Evolutionary conservation across 1,139 yeast genomes (phyloP).

Genomic region (Wickerhamomyces sp.): DNA sequence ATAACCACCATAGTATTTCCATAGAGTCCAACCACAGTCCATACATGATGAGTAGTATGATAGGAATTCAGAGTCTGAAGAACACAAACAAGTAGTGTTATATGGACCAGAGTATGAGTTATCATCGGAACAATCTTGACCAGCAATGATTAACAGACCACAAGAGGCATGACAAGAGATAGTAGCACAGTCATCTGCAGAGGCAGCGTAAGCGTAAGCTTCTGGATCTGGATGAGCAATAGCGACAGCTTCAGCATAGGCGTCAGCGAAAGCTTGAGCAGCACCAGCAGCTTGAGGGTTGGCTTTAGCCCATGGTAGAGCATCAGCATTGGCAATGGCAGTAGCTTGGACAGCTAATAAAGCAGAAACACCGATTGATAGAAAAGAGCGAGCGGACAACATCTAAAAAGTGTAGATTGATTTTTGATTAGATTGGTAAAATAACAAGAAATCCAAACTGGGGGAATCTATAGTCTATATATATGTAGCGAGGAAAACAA

Average conservation of each 20-base stretch:
- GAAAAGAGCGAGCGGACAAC: neutral
- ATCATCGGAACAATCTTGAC: constrained; percentile 2
- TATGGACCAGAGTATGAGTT: constrained; percentile 17
- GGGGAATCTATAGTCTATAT: too few relatives aligned
- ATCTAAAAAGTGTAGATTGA: too few relatives aligned
- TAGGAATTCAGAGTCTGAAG: constrained; percentile 16
- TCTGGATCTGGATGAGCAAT: constrained; percentile 11
- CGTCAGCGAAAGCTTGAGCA: constrained; percentile 9
- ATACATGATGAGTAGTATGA: constrained; percentile 22
- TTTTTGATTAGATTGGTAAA: too few relatives aligned
- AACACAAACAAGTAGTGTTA: constrained; percentile 23
- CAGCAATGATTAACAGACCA: constrained; percentile 8
- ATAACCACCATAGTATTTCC: constrained; percentile 25
- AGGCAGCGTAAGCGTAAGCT: constrained; percentile 10
- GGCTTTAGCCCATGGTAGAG: constrained; percentile 9
- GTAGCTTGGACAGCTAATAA: neutral
- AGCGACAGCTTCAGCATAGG: constrained; percentile 10
- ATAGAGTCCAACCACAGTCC: constrained; percentile 29
- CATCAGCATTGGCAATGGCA: neutral
- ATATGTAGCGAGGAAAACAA: too few relatives aligned
- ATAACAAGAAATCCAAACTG: too few relatives aligned
- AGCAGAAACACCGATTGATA: neutral
- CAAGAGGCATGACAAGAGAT: constrained; percentile 10
- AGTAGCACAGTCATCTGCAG: constrained; percentile 11
- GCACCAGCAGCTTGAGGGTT: constrained; percentile 10